Evolutionary conservation across 352 stramenopile species (phyloP), one percentile per base, ranked within the genome.

Genomic region (Phytophthora melonis): DNA sequence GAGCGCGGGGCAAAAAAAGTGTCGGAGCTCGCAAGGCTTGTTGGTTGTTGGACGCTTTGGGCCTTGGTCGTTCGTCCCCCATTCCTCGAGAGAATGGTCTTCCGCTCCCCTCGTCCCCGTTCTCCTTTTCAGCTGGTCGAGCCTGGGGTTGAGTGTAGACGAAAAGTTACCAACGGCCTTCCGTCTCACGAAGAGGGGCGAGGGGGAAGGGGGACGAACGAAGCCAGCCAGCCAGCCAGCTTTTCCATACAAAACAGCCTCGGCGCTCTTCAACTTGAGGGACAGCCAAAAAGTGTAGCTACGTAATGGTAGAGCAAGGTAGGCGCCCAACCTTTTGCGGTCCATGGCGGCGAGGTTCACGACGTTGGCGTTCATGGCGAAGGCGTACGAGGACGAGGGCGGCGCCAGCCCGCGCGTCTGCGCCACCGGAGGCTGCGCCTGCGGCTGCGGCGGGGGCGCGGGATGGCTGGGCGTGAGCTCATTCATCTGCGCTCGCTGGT

Each of bases 391-490:
- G 49, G 66, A 71, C 23, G 23, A 25, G 49, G 75, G 66, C 54
- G 66, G 45, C 8, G 68, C 58, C 50, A 77, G 69, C 9, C 62
- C 70, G 36, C 74, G 78, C 25, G 70, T 70, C 61, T 77, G 65
- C 54, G 74, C 30, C 49, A 2, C 23, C 23, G 23, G 23, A 25
- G 23, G 23, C 23, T 43, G 61, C 43, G 52, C 23, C 23, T 1
- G 23, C 1, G 23, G 23, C 23, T 43, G 61, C 43, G 52, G 58
- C 19, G 70, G 69, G 11, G 54, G 68, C 58, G 56, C 63, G 21
- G 66, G 52, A 73, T 76, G 63, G 52, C 66, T 78, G 63, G 75
- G 71, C 71, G 78, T 73, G 58, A 82, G 72, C 57, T 84, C 78
- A 74, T 84, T 82, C 78, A 84, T 84, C 60, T 50, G 59, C 75